Percentiles rank a stretch among this genome's conserved stretches.
phyloP scores from a whole-genome alignment of 768 basidiomycete species.

The Myochromella boudieri region DNA sequence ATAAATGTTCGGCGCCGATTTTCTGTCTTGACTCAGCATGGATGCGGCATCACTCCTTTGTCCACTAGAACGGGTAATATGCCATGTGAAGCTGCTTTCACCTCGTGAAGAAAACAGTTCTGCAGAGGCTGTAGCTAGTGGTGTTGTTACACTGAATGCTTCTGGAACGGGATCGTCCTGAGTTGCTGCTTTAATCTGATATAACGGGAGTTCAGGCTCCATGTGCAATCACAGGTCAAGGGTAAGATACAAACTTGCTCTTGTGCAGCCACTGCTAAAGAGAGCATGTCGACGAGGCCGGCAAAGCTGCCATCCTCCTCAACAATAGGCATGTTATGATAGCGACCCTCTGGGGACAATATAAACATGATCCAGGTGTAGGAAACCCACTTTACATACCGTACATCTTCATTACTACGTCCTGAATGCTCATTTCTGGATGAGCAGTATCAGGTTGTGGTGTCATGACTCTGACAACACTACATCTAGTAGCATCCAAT shows the following conservation, averaged over 20 bases:
- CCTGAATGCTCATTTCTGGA: neutral
- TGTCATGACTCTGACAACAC: constrained; percentile 4
- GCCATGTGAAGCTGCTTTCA: too few species aligned
- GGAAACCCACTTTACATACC: neutral
- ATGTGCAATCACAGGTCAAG: neutral
- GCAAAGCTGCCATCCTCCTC: constrained; percentile 1
- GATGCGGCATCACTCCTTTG: too few species aligned
- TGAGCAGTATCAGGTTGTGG: neutral
- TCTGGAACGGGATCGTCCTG: neutral
- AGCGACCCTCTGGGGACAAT: neutral
- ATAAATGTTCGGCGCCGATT: neutral
- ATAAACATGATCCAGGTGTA: neutral
- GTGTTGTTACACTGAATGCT: neutral
- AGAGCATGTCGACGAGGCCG: neutral
- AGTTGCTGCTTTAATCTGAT: neutral
- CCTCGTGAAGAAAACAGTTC: neutral
- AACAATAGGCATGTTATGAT: neutral
- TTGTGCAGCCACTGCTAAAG: constrained; percentile 3
- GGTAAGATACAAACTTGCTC: neutral
- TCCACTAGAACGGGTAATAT: too few species aligned
- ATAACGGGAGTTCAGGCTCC: neutral
- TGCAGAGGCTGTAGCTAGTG: neutral
- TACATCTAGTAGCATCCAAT: neutral
- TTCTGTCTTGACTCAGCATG: too few species aligned
- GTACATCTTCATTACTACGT: constrained; percentile 2